These are phyloP conservation scores for Puccinellia tenuiflora DNA, from an alignment of 176 grass and related monocot species.

Conservation along the genomic window DNA sequence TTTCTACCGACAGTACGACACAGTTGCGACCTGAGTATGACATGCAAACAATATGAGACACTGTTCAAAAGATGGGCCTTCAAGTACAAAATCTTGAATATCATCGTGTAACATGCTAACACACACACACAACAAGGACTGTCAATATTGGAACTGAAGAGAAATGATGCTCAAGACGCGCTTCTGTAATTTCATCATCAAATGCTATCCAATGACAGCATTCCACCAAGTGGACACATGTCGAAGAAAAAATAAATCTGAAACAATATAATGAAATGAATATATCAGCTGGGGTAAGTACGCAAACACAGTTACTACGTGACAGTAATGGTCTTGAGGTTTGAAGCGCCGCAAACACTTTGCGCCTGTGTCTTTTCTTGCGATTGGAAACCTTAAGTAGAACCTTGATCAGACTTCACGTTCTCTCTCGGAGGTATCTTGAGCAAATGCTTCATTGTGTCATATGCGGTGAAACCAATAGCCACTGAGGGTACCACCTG, in stretches of 20 bases:
- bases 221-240: slow-evolving; percentile 5
- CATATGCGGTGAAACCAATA: slow-evolving; percentile 73
- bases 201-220: neutral
- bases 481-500: slow-evolving; percentile 75
- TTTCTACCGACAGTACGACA: neutral
- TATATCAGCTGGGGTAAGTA: slow-evolving; percentile 20
- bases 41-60: neutral
- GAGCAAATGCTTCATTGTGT: slow-evolving; percentile 63
- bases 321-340: neutral
- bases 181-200: neutral
- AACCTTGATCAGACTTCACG: slow-evolving; percentile 13
- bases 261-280: slow-evolving; percentile 30
- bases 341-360: neutral
- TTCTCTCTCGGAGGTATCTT: slow-evolving; percentile 59
- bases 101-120: neutral
- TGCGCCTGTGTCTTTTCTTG: neutral
- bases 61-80: neutral
- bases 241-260: neutral
- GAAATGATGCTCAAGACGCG: neutral
- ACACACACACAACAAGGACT: neutral
- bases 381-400: slow-evolving; percentile 30
- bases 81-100: neutral
- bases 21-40: neutral
- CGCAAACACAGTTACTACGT: neutral
- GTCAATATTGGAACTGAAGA: neutral